A percentile compares a stretch with the other conserved stretches of the same genome.
Evolutionary conservation across 2,329 filamentous ascomycete species (phyloP).

Genomic region (Fusarium nanum): DNA sequence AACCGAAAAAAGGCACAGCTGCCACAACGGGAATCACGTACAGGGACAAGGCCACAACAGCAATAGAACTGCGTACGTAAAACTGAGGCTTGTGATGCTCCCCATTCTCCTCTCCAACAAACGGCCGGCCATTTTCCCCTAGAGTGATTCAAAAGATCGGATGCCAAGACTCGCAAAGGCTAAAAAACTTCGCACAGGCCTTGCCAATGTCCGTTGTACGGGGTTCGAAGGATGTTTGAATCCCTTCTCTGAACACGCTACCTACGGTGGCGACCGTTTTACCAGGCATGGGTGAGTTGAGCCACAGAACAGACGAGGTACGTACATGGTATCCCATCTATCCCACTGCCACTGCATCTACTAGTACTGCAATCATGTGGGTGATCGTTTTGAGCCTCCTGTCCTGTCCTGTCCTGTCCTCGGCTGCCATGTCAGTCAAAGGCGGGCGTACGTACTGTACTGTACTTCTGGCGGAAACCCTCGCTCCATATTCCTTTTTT

Average conservation of each 20-base stretch:
- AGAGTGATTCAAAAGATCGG: conserved; percentile 34
- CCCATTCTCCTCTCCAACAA: conserved; percentile 7
- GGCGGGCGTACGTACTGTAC: neutral
- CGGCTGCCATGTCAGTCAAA: neutral
- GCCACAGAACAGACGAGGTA: conserved; percentile 10
- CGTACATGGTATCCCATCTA: neutral
- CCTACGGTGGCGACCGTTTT: conserved; percentile 45
- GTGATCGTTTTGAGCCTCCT: conserved; percentile 34
- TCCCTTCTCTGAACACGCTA: conserved; percentile 42
- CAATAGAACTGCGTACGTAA: neutral
- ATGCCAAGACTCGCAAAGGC: conserved; percentile 43
- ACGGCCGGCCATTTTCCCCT: conserved; percentile 14
- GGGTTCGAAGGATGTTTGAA: conserved; percentile 21
- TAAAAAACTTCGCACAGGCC: conserved; percentile 36
- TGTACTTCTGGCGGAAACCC: conserved; percentile 9
- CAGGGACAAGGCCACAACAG: conserved; percentile 3
- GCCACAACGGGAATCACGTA: neutral
- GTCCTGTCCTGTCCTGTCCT: neutral
- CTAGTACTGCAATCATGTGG: conserved; percentile 6
- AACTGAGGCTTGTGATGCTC: neutral
- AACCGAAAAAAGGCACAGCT: conserved; percentile 5
- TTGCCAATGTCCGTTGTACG: conserved; percentile 26
- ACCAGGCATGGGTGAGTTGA: conserved; percentile 38
- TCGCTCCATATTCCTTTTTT: conserved; percentile 37
- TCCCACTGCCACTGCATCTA: too few relatives aligned